Evolutionary conservation across 352 stramenopile species (phyloP).

Genomic region (Thraustochytrium striatum): DNA sequence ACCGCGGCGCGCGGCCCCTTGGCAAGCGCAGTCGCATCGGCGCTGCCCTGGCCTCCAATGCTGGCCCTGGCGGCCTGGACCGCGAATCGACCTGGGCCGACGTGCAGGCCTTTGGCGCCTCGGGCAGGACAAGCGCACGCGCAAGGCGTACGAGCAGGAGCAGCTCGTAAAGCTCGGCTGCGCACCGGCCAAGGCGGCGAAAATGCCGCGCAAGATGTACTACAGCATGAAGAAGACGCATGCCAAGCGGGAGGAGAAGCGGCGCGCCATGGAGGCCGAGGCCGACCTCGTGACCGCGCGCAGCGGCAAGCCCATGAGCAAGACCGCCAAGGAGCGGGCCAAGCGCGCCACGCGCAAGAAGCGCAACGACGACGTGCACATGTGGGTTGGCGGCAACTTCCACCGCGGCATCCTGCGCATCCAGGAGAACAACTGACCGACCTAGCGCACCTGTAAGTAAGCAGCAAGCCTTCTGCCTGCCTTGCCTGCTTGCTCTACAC

Average conservation of each 20-base stretch:
- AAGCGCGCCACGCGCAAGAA: conserved; percentile 32
- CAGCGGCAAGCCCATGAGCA: too few relatives aligned
- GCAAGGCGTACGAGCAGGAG: conserved; percentile 22
- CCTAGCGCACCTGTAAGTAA: too few relatives aligned
- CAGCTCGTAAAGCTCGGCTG: conserved; percentile 7
- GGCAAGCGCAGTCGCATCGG: too few relatives aligned
- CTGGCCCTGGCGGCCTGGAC: too few relatives aligned
- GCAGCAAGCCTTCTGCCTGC: too few relatives aligned
- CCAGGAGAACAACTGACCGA: background rate
- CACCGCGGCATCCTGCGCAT: conserved; percentile 23
- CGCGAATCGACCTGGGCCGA: conserved; percentile 11
- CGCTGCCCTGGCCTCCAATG: too few relatives aligned
- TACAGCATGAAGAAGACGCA: conserved; percentile 12
- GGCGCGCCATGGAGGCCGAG: background rate
- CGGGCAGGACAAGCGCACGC: background rate
- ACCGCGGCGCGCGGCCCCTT: too few relatives aligned
- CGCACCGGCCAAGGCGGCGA: background rate
- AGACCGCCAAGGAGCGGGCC: conserved; percentile 3
- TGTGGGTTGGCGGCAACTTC: conserved; percentile 9
- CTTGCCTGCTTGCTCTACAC: too few relatives aligned
- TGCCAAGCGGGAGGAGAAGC: conserved; percentile 5
- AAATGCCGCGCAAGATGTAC: conserved; percentile 26
- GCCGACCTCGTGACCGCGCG: background rate
- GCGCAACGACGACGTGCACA: conserved; percentile 21
- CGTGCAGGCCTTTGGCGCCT: conserved; percentile 15